Base-by-base conservation (phyloP, 2,329 filamentous ascomycete genomes). In the Lecanicillium sp. region DNA sequence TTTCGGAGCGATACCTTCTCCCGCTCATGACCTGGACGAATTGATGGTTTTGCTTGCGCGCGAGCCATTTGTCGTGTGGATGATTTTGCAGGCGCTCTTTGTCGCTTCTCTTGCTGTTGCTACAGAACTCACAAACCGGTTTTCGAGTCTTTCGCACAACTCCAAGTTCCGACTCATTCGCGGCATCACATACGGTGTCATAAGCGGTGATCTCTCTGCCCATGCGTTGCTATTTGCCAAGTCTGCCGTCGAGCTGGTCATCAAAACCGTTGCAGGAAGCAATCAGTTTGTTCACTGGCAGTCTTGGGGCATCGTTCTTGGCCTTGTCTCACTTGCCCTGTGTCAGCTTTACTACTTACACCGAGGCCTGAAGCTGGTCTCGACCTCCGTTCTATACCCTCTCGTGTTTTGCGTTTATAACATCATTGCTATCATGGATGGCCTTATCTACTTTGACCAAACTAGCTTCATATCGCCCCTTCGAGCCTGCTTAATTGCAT, bases 381-480 rank as follows among this genome's bases (percentile, higher is more conserved):
- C 89, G 39, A 96, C 92, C 16, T 95, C 87, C 52, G 83, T 96
- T 45, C 72, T 98, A 49, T 98, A 98, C 61, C 92, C 92, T 5
- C 81, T 96, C 51, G 89, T 96, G 29, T 98, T 98, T 63, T 98
- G 92, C 71, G 79, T 96, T 47, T 98, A 96, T 72, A 98, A 98
- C 70, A 95, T 98, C 54, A 89, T 96, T 54, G 92, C 92, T 48
- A 98, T 98, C 50, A 70, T 96, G 49, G 92, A 98, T 62, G 92
- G 92, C 22, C 72, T 98, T 49, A 95, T 98, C 52, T 98, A 96
- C 63, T 98, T 96, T 65, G 75, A 83, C 51, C 92, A 98, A 62
- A 84, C 83, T 38, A 82, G 87, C 47, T 73, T 85, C 40, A 78
- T 98, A 45, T 79, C 81, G 13, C 71, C 78, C 1, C 63, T 92